Evolutionary conservation across 352 stramenopile species (phyloP).

Genomic region (Globisporangium mamillatum): DNA sequence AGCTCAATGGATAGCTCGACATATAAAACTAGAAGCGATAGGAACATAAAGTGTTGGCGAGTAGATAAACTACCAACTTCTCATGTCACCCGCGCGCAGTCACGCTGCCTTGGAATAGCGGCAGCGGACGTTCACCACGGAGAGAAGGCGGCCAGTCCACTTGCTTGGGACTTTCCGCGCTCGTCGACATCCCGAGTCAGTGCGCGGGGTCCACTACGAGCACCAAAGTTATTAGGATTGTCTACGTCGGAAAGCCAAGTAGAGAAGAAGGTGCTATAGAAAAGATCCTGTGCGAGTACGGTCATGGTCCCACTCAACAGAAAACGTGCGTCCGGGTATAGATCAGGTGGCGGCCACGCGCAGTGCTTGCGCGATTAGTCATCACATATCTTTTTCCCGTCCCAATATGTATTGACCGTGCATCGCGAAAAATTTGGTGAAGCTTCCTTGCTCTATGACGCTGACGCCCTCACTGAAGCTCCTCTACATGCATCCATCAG

Average conservation of each 20-base stretch:
- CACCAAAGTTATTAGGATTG: constrained; percentile 19
- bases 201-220: constrained; percentile 16
- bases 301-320: constrained; percentile 7
- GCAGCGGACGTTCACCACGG: too few species aligned
- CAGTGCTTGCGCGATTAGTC: neutral
- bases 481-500: neutral
- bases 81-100: too few species aligned
- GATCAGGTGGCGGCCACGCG: neutral
- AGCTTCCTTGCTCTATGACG: neutral
- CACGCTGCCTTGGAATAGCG: too few species aligned
- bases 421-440: neutral
- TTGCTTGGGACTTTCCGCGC: too few species aligned
- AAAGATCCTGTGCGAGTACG: constrained; percentile 29
- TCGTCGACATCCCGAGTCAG: neutral
- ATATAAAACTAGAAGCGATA: too few species aligned
- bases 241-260: constrained; percentile 28
- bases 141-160: too few species aligned
- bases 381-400: neutral
- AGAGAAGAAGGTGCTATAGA: constrained; percentile 24
- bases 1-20: too few species aligned
- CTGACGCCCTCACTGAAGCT: neutral
- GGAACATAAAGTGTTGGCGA: too few species aligned
- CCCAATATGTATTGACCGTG: neutral
- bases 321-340: neutral
- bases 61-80: too few species aligned